Evolutionary conservation across 495 filamentous ascomycete species (phyloP).

Genomic region (Pyrenopolyporus hunteri): DNA sequence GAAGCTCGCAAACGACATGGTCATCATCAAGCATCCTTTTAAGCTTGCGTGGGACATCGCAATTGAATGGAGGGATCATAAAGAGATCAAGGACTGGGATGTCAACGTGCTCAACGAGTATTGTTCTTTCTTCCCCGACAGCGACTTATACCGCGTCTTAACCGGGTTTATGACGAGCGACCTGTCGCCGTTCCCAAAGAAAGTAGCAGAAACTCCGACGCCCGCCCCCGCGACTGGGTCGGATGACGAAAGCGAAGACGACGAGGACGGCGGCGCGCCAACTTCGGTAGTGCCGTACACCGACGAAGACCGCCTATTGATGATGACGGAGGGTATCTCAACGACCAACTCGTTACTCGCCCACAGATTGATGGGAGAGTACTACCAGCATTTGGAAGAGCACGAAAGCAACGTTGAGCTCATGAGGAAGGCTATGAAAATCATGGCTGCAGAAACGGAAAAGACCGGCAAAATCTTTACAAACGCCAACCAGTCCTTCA

Average conservation of each 20-base stretch:
- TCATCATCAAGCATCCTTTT: conserved; percentile 93
- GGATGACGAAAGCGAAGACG: conserved; percentile 55
- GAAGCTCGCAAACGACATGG: conserved; percentile 83
- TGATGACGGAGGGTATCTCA: conserved; percentile 85
- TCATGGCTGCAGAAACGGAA: conserved; percentile 62
- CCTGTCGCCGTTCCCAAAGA: conserved; percentile 77
- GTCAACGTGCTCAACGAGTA: conserved; percentile 76
- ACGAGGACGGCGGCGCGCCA: conserved; percentile 56
- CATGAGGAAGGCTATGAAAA: conserved; percentile 70
- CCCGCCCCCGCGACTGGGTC: conserved; percentile 24
- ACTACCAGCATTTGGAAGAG: conserved; percentile 85
- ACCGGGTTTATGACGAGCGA: conserved; percentile 81
- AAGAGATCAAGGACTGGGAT: conserved; percentile 75
- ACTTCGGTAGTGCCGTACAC: conserved; percentile 59
- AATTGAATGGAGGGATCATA: conserved; percentile 85
- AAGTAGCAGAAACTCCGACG: conserved; percentile 17
- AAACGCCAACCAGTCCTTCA: conserved; percentile 74
- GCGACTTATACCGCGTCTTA: conserved; percentile 79
- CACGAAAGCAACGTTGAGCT: conserved; percentile 82
- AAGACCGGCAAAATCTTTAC: conserved; percentile 69
- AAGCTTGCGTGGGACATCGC: conserved; percentile 87
- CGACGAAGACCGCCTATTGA: conserved; percentile 73
- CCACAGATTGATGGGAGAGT: conserved; percentile 82
- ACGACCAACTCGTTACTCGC: conserved; percentile 78
- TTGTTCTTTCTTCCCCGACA: conserved; percentile 81